Conservation (phyloP, 108 stramenopile species). For the Cyclotella baltica region DNA sequence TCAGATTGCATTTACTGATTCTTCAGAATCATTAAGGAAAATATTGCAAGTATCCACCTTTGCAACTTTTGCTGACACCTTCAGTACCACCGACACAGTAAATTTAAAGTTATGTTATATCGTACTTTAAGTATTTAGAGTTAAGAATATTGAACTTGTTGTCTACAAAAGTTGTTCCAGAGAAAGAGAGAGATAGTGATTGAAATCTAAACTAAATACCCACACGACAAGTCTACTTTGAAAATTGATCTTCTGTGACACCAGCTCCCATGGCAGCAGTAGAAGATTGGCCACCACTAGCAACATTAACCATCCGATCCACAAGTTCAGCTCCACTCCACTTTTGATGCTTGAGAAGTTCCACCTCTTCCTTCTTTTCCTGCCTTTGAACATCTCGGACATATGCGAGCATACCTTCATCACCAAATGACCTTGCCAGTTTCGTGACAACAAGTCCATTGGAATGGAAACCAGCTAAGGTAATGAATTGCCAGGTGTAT, state of each 20-base stretch:
- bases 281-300: conserved; percentile 88
- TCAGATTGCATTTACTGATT: too few species aligned
- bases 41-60: too few species aligned
- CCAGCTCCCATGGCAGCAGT: conserved; percentile 95
- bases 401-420: conserved; percentile 92
- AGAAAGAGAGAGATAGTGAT: too few species aligned
- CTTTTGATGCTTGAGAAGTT: conserved; percentile 93
- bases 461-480: conserved; percentile 95
- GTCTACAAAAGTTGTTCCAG: too few species aligned
- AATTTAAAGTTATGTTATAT: too few species aligned
- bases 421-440: conserved; percentile 87
- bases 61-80: too few species aligned
- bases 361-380: conserved; percentile 88
- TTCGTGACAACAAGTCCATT: conserved; percentile 92
- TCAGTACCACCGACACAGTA: too few species aligned
- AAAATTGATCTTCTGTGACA: conserved; percentile 91
- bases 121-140: too few species aligned
- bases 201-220: background rate
- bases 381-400: conserved; percentile 93
- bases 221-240: conserved; percentile 19
- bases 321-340: conserved; percentile 97
- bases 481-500: conserved; percentile 94
- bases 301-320: conserved; percentile 91
- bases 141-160: too few species aligned
- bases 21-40: too few species aligned